Conservation (phyloP, 169 alveolate genomes). For the Cryptosporidium ubiquitum region DNA sequence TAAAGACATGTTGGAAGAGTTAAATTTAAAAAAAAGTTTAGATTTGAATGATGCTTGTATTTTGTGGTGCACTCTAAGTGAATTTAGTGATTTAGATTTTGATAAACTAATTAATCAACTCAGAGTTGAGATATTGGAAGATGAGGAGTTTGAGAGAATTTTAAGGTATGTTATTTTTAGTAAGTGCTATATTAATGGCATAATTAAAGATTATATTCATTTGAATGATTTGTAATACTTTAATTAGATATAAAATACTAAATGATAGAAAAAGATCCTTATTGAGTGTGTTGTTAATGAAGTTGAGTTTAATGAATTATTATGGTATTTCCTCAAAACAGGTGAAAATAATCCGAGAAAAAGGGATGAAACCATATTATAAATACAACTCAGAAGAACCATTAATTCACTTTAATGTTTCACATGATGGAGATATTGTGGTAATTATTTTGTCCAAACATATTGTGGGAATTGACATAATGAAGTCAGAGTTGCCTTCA, state of each 20-base stretch:
- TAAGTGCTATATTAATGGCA: not conserved
- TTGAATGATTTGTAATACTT: not conserved
- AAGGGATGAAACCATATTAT: constrained; percentile 36
- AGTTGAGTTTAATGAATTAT: not conserved
- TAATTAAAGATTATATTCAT: not conserved
- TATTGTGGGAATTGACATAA: constrained; percentile 64
- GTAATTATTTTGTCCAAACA: constrained; percentile 23
- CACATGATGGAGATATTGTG: constrained; percentile 72
- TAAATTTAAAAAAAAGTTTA: not conserved
- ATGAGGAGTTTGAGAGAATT: constrained; percentile 24
- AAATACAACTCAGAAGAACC: not conserved
- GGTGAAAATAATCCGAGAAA: constrained; percentile 22
- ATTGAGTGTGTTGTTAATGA: constrained; percentile 21
- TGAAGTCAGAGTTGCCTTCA: constrained; percentile 33
- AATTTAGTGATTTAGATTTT: not conserved
- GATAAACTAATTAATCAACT: not conserved
- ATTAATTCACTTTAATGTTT: constrained; percentile 36
- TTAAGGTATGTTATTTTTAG: constrained; percentile 3
- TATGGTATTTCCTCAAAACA: constrained; percentile 19
- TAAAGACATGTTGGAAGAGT: not conserved
- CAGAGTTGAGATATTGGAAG: constrained; percentile 6
- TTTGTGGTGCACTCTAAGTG: constrained; percentile 38
- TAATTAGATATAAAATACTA: not conserved
- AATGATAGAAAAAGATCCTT: constrained; percentile 45
- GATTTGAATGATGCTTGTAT: constrained; percentile 27